These are phyloP conservation scores for Parachaetomium inaequale DNA, from an alignment of 495 filamentous ascomycete species.

Conservation along the genomic window DNA sequence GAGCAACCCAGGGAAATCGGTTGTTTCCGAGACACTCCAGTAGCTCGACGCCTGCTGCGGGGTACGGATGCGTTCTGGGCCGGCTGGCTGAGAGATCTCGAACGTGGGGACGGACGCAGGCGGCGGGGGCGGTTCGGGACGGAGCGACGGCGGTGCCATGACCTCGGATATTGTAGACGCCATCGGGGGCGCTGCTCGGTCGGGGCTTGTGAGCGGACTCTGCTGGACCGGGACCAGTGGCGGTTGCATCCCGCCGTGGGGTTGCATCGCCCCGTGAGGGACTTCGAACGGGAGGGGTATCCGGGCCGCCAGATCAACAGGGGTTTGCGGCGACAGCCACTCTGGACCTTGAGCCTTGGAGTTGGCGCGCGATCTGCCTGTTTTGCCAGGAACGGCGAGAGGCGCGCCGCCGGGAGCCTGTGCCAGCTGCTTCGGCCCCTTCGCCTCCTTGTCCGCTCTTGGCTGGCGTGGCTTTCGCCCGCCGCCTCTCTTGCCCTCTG, in stretches of 20 bases:
- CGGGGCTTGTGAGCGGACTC: conserved; percentile 36
- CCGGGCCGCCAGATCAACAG: conserved; percentile 31
- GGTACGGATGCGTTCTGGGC: conserved; percentile 46
- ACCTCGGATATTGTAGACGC: conserved; percentile 42
- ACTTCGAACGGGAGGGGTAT: conserved; percentile 37
- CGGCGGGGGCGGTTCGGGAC: conserved; percentile 46
- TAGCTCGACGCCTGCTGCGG: conserved; percentile 78
- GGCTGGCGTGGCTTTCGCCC: conserved; percentile 43
- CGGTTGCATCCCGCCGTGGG: conserved; percentile 37
- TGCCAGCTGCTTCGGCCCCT: conserved; percentile 25
- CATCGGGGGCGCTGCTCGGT: conserved; percentile 33
- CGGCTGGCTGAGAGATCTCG: conserved; percentile 38
- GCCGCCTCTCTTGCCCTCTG: conserved; percentile 43
- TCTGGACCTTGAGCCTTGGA: conserved; percentile 41
- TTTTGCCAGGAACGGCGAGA: conserved; percentile 31
- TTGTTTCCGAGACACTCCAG: conserved; percentile 91
- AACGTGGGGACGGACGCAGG: conserved; percentile 36
- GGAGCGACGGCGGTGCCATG: conserved; percentile 48
- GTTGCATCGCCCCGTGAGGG: conserved; percentile 35
- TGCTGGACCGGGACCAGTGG: conserved; percentile 36
- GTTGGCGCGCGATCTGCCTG: conserved; percentile 45
- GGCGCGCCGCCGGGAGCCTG: conserved; percentile 46
- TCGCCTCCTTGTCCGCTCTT: conserved; percentile 40
- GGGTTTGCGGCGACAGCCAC: conserved; percentile 35
- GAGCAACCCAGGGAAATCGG: conserved; percentile 74